These are phyloP conservation scores for Scedosporium boydii DNA, from an alignment of 2,329 filamentous ascomycete species.

Conservation along the genomic window DNA sequence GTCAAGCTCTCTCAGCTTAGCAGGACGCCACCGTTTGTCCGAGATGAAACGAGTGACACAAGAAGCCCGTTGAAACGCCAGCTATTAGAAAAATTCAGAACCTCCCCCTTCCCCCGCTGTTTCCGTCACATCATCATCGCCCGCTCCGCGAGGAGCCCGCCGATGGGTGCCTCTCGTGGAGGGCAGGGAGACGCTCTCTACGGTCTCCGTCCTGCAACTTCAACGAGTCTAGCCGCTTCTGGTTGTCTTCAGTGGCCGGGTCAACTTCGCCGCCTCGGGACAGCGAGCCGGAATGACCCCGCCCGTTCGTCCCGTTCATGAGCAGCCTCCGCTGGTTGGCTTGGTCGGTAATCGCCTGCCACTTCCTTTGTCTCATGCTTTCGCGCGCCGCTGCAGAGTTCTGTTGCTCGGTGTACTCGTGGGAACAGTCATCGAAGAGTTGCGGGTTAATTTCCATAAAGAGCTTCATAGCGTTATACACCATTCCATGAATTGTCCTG, in stretches of 20 bases:
- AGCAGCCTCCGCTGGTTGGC: conserved; percentile 57
- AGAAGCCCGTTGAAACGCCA: conserved; percentile 7
- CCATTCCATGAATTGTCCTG: conserved; percentile 98
- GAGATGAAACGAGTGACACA: conserved; percentile 5
- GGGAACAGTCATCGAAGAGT: conserved; percentile 95
- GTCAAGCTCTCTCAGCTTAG: conserved; percentile 10
- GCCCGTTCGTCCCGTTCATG: conserved; percentile 24
- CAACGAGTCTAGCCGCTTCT: conserved; percentile 79
- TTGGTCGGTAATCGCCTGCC: conserved; percentile 76
- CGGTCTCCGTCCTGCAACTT: conserved; percentile 76
- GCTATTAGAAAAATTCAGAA: conserved; percentile 8
- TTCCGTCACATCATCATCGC: conserved; percentile 26
- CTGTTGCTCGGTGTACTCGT: conserved; percentile 94
- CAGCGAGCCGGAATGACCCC: conserved; percentile 29
- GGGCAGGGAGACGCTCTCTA: conserved; percentile 34
- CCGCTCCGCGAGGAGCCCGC: conserved; percentile 43
- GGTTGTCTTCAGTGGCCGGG: conserved; percentile 69
- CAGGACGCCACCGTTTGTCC: conserved; percentile 7
- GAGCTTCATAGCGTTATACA: conserved; percentile 99
- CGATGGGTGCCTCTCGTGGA: conserved; percentile 53
- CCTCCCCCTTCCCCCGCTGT: not conserved
- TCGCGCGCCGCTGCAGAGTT: conserved; percentile 83
- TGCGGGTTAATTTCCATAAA: conserved; percentile 99
- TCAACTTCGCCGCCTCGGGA: conserved; percentile 66
- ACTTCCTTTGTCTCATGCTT: conserved; percentile 72